Evolutionary conservation across 495 filamentous ascomycete genomes (phyloP), one percentile per base, ranked within the genome.

Genomic region (Aspergillus haitiensis): DNA sequence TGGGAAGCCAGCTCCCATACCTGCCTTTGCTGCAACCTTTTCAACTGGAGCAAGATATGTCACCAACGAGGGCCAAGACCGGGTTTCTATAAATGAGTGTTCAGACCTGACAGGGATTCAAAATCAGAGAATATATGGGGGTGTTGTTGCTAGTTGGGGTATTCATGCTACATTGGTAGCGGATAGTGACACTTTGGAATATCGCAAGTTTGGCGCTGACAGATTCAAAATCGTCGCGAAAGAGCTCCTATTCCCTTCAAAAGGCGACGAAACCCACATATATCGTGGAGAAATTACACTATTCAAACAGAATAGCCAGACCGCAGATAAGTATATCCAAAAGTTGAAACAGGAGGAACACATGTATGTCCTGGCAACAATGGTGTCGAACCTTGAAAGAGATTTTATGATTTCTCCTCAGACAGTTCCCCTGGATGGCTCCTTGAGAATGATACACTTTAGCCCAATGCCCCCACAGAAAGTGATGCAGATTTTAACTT

Each of bases 91-190:
- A 37, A 51, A 48, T 34, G 16, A 2, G 6, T n/a, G 60, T 9
- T 35, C 40, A 8, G 16, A 27, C 5, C 58, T 61, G 6, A 56
- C 73, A 27, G 61, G 68, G 42, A 63, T 70, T 39, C 33, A 70
- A 32, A 10, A 10, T 18, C 63, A 60, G 32, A 73, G 55, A 32
- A 71, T 93, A 18, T 81, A 84, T 63, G 91, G 91, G n/a, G 87
- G 87, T 11, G 88, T 97, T 34, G 92, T 97, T 11, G 85, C 86
- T 33, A 91, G 86, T 62, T 96, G 92, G 84, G 93, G 88, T 37
- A 82, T 97, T 58, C 93, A 98, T 69, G 90, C 93, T 36, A 81
- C 84, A 12, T 75, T 98, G 0, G 92, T 98, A 27, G 92, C 89
- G 42, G 90, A 96, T 72, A 91, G 88, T 68, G 92, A 97, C 66